Base-by-base conservation (phyloP, 2,329 filamentous ascomycete genomes). In the Tolypocladium paradoxum region DNA sequence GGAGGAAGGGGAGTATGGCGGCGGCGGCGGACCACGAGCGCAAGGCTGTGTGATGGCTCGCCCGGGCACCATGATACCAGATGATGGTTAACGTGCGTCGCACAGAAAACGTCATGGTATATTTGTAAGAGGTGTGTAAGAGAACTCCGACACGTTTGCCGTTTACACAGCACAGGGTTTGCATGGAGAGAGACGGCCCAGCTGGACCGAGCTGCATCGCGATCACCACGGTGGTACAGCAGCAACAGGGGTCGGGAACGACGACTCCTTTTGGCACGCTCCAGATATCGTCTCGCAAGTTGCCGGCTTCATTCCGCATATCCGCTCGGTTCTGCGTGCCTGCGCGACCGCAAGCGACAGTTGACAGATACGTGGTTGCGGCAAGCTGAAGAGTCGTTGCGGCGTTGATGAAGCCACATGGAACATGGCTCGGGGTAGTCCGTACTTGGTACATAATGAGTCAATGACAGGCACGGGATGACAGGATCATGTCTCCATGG, bases 1-100 rank as follows among this genome's bases (percentile, higher is more conserved):
- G 75, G 54, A 66, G 76, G 45, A 78, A 76, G 61, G 70, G 68
- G 22, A 72, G 70, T 55, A 68, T 72, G 59, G 62, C 66, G 27
- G 61, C 60, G 4, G 62, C 61, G 20, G 58, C 53, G 43, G 61
- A 67, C 20, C 29, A 45, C 11, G 38, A 56, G 22, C 49, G 53
- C 33, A 51, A 52, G 24, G 37, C 18, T 29, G 11, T 20, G 31
- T 51, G 38, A 51, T 11, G 35, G 35, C 24, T 29, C 11, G 48
- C 14, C 35, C 11, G 16, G 36, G 14, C 14, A n/a, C n/a, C n/a
- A 31, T 22, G 29, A 34, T 36, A 7, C 12, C 4, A 7, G 16
- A 16, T 31, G 18, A 14, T 38, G 22, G 16, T 31, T 1, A 11
- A 20, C 3, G 16, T 37, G 35, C 27, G 27, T 20, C 27, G 24